Evolutionary conservation across 495 filamentous ascomycete species (phyloP), one percentile per base, ranked within the genome.

Genomic region (Xeromyces bisporus): DNA sequence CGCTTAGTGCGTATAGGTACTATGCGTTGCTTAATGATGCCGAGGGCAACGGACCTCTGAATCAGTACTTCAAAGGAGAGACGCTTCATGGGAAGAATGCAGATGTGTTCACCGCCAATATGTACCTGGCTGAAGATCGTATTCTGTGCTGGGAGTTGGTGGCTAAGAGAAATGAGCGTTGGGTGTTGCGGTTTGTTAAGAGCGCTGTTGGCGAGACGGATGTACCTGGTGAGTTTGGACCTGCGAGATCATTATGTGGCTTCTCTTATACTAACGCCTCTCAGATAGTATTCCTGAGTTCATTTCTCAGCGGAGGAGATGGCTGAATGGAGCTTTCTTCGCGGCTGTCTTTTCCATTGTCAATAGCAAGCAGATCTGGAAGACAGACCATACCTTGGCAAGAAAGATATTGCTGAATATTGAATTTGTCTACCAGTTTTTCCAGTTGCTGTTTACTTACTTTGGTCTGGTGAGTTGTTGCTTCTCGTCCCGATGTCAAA

Each of bases 61-160:
- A 83, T 47, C 89, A 99, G 55, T 99, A 99, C 53, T 99, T 99
- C 71, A 96, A 96, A 58, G 91, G 91, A 37, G 91, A 99, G 57
- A 94, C 85, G 2, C 51, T 99, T 33, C 87, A 93, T 47, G 91
- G 91, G 7, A 82, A 93, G 43, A 83, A 96, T 48, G 89, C 91
- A 3, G 91, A 96, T 48, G 86, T 99, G 5, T 99, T 99, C 47
- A 96, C 91, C 0, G 91, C 91, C 3, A 99, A 99, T 45, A 99
- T 99, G 91, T 96, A 96, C 45, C 63, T 99, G 27, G 91, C 91
- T 8, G 91, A 99, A 50, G 91, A 99, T 60, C 78, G 91, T 56
- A 99, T 99, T 53, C 66, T 99, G 10, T 99, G 91, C 56, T 99
- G 87, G 87, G 91, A 99, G 69, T 55, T 99, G 32, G 89, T 99